Evolutionary conservation across 2,329 filamentous ascomycete genomes (phyloP).

Genomic region (Penicillium rolfsii): DNA sequence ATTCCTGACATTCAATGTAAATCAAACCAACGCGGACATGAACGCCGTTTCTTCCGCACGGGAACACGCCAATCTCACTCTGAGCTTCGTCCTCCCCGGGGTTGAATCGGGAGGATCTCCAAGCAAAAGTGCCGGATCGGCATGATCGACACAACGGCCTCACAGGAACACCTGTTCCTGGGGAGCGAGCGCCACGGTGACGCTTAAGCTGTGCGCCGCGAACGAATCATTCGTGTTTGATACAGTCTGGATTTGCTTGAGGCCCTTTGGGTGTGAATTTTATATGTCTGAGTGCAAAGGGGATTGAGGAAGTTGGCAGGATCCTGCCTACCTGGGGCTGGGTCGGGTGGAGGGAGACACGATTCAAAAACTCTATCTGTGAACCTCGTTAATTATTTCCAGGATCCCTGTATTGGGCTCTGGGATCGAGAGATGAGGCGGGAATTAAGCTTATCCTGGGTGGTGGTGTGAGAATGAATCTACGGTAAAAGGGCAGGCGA

Average conservation of each 20-base stretch:
- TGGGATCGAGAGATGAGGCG: neutral
- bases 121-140: constrained; percentile 8
- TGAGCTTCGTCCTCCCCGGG: neutral
- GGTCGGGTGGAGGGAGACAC: neutral
- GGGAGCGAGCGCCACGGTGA: constrained; percentile 3
- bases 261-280: neutral
- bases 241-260: neutral
- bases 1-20: neutral
- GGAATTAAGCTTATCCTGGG: neutral
- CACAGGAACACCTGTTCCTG: constrained; percentile 8
- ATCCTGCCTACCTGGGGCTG: neutral
- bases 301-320: neutral
- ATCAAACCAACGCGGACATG: neutral
- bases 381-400: neutral
- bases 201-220: neutral
- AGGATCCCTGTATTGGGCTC: neutral
- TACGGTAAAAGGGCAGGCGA: neutral
- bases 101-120: neutral
- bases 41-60: neutral
- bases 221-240: neutral
- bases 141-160: constrained; percentile 8
- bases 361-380: neutral
- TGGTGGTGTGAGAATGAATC: neutral
- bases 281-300: neutral
- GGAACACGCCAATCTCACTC: neutral